Percentiles rank a stretch among this genome's conserved stretches.
These are phyloP conservation scores for Dimocarpus longan DNA, from an alignment of 345 rosid genomes.

Conservation along the genomic window DNA sequence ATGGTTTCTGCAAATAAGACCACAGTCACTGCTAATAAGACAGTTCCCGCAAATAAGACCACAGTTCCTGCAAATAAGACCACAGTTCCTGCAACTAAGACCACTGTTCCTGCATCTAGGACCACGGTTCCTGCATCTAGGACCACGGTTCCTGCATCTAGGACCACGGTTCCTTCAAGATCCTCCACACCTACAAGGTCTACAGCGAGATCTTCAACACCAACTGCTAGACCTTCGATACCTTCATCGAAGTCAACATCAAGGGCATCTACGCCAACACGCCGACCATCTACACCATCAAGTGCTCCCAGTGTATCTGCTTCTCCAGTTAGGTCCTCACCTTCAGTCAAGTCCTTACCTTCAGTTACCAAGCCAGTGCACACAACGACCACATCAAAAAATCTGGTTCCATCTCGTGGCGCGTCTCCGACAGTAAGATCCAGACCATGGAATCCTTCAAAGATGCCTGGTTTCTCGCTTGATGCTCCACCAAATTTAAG, in stretches of 20 bases:
- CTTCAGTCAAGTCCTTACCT: constrained; percentile 54
- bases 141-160: constrained; percentile 40
- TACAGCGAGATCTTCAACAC: constrained; percentile 80
- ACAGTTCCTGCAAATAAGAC: constrained; percentile 45
- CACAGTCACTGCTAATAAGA: constrained; percentile 49
- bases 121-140: constrained; percentile 33
- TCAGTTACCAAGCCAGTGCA: constrained; percentile 44
- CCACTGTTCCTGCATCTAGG: constrained; percentile 40
- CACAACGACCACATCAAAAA: constrained; percentile 44
- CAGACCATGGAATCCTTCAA: constrained; percentile 97
- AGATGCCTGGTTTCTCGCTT: constrained; percentile 95
- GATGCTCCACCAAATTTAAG: constrained; percentile 98
- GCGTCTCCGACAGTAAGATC: constrained; percentile 78
- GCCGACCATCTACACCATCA: constrained; percentile 65
- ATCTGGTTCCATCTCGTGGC: constrained; percentile 64
- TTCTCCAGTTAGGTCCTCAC: constrained; percentile 51
- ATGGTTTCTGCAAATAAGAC: constrained; percentile 46
- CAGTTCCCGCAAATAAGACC: constrained; percentile 45
- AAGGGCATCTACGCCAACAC: constrained; percentile 89
- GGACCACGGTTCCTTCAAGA: constrained; percentile 49
- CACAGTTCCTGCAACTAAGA: constrained; percentile 9
- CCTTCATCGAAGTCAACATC: constrained; percentile 70
- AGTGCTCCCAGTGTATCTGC: constrained; percentile 52
- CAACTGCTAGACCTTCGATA: constrained; percentile 73
- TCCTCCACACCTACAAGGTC: constrained; percentile 93